Evolutionary conservation across 495 filamentous ascomycete species (phyloP).

Genomic region (Pseudoneurospora amorphoporcata): DNA sequence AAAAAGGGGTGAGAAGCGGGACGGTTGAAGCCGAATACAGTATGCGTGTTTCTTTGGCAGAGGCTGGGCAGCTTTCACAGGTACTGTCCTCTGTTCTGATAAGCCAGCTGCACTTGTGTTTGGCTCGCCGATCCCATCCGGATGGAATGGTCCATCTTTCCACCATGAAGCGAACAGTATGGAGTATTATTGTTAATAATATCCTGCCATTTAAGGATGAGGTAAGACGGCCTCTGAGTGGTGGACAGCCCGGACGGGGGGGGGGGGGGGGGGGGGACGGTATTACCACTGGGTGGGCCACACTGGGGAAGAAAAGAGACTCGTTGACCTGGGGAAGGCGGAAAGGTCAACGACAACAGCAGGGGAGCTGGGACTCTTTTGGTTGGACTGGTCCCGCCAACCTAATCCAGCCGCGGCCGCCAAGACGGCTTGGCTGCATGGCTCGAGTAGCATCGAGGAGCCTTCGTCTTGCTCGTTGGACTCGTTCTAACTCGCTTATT

Average conservation of each 20-base stretch:
- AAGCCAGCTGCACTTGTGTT: neutral
- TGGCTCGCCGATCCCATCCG: neutral
- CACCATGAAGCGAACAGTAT: slow-evolving; percentile 1
- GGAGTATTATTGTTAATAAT: slow-evolving; percentile 2
- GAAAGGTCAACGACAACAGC: neutral
- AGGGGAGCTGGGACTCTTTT: neutral
- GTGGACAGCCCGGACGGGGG: neutral
- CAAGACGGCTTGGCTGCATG: slow-evolving; percentile 13
- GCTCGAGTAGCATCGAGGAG: slow-evolving; percentile 1
- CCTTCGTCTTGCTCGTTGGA: slow-evolving; percentile 3
- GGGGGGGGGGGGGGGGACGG: neutral
- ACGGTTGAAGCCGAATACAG: neutral
- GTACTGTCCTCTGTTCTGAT: neutral
- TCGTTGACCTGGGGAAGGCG: neutral
- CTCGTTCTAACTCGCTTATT: neutral
- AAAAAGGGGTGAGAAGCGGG: neutral
- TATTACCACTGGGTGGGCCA: neutral
- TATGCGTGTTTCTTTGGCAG: neutral
- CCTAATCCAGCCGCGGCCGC: slow-evolving; percentile 14
- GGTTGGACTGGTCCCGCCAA: neutral
- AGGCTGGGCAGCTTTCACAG: neutral
- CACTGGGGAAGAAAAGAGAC: slow-evolving; percentile 3
- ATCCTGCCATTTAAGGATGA: slow-evolving; percentile 3
- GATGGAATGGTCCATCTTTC: neutral
- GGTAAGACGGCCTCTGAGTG: neutral